A percentile compares a stretch with the other conserved stretches of the same genome.
Evolutionary conservation across 2,329 filamentous ascomycete species (phyloP).

Genomic region (Spiromastix sp.): DNA sequence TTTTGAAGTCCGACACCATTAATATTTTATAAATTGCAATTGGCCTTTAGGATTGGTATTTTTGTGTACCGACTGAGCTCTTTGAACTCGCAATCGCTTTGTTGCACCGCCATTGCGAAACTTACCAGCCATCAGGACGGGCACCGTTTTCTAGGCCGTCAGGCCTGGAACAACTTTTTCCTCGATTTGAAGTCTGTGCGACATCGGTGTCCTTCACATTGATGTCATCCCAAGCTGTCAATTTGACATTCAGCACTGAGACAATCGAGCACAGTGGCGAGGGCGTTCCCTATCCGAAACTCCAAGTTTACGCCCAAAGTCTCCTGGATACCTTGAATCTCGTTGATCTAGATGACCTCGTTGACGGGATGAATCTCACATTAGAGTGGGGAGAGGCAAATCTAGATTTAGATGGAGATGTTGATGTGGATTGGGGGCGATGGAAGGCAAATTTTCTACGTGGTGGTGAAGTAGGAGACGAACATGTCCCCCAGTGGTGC

Average conservation of each 20-base stretch:
- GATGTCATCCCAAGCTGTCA: constrained; percentile 7
- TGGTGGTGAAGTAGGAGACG: no score
- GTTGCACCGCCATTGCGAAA: neutral
- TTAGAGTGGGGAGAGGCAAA: constrained; percentile 14
- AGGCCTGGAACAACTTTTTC: no score
- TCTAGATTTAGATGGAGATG: constrained; percentile 7
- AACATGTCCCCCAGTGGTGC: no score
- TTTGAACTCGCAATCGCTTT: neutral
- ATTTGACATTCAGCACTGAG: constrained; percentile 7
- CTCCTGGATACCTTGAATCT: constrained; percentile 13
- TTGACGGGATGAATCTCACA: constrained; percentile 16
- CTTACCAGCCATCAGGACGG: neutral
- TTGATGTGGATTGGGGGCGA: constrained; percentile 12
- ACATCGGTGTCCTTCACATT: neutral
- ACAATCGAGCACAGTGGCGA: constrained; percentile 12
- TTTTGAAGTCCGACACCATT: neutral
- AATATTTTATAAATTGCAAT: no score
- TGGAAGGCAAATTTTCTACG: no score
- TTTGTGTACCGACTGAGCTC: constrained; percentile 2
- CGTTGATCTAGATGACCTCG: constrained; percentile 12
- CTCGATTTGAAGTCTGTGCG: neutral
- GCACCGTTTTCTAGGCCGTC: neutral
- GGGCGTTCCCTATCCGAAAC: constrained; percentile 13
- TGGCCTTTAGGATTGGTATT: constrained; percentile 2
- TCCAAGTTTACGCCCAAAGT: constrained; percentile 14